phyloP scores from a whole-genome alignment of 768 basidiomycete species.

The Termitomyces eurrhizus region DNA sequence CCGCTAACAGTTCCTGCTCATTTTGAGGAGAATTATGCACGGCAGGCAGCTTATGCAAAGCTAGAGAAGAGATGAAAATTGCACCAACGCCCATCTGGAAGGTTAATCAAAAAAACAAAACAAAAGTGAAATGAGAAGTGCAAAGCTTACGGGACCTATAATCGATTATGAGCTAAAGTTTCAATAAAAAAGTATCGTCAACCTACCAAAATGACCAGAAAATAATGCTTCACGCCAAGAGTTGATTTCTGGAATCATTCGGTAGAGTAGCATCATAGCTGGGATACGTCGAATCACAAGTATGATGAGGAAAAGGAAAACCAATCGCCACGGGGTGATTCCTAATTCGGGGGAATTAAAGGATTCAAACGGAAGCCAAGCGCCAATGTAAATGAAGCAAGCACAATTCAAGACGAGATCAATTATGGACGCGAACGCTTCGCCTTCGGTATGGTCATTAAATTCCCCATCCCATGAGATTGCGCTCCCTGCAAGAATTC shows the following conservation, averaged over 20 bases:
- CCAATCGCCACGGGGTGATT: slow-evolving; percentile 66
- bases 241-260: slow-evolving; percentile 82
- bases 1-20: slow-evolving; percentile 71
- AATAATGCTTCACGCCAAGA: slow-evolving; percentile 88
- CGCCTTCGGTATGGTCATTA: slow-evolving; percentile 76
- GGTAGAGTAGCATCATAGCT: slow-evolving; percentile 69
- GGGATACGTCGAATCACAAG: slow-evolving; percentile 80
- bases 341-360: slow-evolving; percentile 57
- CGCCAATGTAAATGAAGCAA: slow-evolving; percentile 84
- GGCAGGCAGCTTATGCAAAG: slow-evolving; percentile 54
- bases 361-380: slow-evolving; percentile 70
- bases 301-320: slow-evolving; percentile 63
- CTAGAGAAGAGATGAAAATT: slow-evolving; percentile 81
- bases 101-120: background rate
- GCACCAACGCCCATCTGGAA: slow-evolving; percentile 87
- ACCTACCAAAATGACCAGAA: slow-evolving; percentile 82
- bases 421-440: slow-evolving; percentile 86
- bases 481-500: slow-evolving; percentile 24
- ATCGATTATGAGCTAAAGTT: background rate
- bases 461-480: slow-evolving; percentile 92
- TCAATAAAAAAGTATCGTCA: background rate
- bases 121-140: background rate
- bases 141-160: slow-evolving; percentile 48
- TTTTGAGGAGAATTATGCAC: slow-evolving; percentile 58
- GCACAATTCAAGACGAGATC: slow-evolving; percentile 82